Conservation (phyloP, 2,329 filamentous ascomycete genomes). For the Nannizziopsis arthrosporioides region DNA sequence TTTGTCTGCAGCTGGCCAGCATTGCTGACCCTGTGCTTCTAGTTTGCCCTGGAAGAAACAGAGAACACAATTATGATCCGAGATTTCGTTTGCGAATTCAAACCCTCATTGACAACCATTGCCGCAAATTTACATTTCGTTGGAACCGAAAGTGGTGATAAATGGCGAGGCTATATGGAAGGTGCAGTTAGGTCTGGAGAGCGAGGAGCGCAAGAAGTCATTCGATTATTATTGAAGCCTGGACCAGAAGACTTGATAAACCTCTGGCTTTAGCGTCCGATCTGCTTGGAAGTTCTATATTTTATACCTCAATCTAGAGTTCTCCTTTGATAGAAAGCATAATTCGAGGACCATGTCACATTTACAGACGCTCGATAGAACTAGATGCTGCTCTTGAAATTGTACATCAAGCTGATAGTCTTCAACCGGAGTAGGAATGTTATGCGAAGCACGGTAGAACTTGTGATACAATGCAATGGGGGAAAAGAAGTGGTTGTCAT, state of each 20-base stretch:
- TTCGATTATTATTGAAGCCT: no score
- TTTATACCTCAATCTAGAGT: no score
- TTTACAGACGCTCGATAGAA: no score
- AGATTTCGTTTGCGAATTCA: slow-evolving; percentile 18
- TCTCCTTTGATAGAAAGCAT: no score
- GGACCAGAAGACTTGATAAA: neutral
- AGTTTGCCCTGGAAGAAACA: neutral
- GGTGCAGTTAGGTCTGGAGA: slow-evolving; percentile 43
- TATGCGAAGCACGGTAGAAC: no score
- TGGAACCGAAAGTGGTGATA: slow-evolving; percentile 42
- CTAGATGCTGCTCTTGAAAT: no score
- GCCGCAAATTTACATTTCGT: slow-evolving; percentile 41
- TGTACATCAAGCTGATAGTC: no score
- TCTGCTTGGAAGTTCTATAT: no score
- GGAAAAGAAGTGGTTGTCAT: no score
- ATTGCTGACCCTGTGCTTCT: neutral
- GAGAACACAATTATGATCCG: slow-evolving; percentile 6
- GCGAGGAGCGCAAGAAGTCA: slow-evolving; percentile 31
- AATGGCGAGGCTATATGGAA: slow-evolving; percentile 50
- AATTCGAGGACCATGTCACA: no score
- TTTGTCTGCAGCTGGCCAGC: slow-evolving; percentile 10
- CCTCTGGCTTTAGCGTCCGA: neutral
- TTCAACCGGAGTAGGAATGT: no score
- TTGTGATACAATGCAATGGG: no score
- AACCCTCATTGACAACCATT: slow-evolving; percentile 23